These are phyloP conservation scores for Neurospora sp. DNA, from an alignment of 495 filamentous ascomycete species.

Conservation along the genomic window DNA sequence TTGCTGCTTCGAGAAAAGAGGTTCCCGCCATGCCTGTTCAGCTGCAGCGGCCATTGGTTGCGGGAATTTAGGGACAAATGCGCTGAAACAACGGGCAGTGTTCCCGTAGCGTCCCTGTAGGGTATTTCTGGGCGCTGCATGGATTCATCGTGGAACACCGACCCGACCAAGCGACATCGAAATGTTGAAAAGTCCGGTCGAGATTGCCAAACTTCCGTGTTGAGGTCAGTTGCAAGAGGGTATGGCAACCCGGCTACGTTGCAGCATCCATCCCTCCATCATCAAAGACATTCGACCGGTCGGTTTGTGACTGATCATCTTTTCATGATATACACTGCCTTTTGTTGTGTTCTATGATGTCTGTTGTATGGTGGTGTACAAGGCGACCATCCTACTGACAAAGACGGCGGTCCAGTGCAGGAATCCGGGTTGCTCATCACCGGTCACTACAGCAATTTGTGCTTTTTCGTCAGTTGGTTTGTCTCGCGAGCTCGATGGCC, in stretches of 20 bases:
- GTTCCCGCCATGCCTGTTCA: neutral
- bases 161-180: neutral
- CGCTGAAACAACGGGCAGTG: neutral
- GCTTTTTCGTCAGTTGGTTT: neutral
- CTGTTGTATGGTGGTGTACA: too few relatives aligned
- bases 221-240: too few relatives aligned
- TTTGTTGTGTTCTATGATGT: neutral
- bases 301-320: neutral
- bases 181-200: neutral
- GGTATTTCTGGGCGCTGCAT: neutral
- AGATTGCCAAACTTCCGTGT: too few relatives aligned
- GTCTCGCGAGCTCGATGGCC: neutral
- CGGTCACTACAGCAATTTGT: neutral
- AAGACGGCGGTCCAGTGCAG: neutral
- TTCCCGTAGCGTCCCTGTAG: neutral
- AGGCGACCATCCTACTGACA: neutral
- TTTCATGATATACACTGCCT: neutral
- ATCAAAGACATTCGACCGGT: neutral
- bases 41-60: neutral
- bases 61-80: neutral
- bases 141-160: neutral
- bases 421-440: neutral
- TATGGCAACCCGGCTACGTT: too few relatives aligned
- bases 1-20: neutral
- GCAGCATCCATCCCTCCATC: neutral